phyloP scores from a whole-genome alignment of 306 rosid species.

The Vicia faba region DNA sequence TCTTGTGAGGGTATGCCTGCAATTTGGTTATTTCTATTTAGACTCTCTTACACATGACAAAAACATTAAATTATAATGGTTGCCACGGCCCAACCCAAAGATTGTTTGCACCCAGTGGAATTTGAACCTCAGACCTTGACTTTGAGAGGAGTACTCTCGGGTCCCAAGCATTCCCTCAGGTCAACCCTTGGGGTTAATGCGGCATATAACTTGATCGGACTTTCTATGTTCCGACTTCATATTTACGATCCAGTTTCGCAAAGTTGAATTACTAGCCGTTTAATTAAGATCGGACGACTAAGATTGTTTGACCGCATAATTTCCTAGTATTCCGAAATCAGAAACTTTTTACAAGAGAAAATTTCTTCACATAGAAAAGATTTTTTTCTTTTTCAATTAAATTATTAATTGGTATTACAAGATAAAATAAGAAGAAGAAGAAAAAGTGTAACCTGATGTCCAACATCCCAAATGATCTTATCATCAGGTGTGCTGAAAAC shows the following conservation, averaged over 20 bases:
- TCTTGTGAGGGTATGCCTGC: conserved; percentile 95
- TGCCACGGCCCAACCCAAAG: no score
- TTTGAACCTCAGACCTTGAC: no score
- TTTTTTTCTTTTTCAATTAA: not conserved
- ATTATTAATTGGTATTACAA: not conserved
- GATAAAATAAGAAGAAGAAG: not conserved
- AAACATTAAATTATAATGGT: not conserved
- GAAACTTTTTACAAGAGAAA: not conserved
- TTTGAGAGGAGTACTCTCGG: no score
- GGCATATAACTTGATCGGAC: not conserved
- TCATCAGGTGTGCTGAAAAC: conserved; percentile 85
- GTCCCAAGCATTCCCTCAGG: no score
- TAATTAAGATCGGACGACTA: not conserved
- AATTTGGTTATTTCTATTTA: conserved; percentile 38
- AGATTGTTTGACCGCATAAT: not conserved
- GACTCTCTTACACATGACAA: conserved; percentile 30
- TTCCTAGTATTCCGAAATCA: not conserved
- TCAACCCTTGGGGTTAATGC: no score
- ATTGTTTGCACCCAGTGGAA: no score
- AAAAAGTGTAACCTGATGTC: conserved; percentile 70
- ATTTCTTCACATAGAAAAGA: not conserved
- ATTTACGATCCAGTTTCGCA: not conserved
- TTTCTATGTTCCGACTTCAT: not conserved
- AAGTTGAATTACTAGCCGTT: not conserved
- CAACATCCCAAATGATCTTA: conserved; percentile 96